A percentile compares a stretch with the other conserved stretches of the same genome.
Evolutionary conservation across 2,329 filamentous ascomycete genomes (phyloP).

Genomic region (Pseudogymnoascus sp.): DNA sequence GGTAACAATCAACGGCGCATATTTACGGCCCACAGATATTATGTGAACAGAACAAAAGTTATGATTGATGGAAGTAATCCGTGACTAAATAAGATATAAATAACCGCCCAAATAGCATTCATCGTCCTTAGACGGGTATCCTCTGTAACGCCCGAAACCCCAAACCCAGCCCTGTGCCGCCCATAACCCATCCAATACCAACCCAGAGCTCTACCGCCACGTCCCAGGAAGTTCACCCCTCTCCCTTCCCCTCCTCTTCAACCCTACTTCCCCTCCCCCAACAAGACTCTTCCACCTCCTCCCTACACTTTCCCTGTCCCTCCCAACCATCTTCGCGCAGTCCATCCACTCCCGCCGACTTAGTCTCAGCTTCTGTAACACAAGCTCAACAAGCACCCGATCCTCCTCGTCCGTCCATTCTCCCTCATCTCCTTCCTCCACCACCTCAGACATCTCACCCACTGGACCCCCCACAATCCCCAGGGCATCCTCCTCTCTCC

Average conservation of each 20-base stretch:
- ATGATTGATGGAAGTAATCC: slow-evolving; percentile 3
- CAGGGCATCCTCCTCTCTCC: background rate
- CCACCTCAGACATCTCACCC: slow-evolving; percentile 24
- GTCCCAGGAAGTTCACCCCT: slow-evolving; percentile 45
- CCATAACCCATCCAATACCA: background rate
- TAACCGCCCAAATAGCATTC: slow-evolving; percentile 3
- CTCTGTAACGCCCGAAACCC: background rate
- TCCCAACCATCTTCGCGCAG: slow-evolving; percentile 55
- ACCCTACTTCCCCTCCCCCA: slow-evolving; percentile 48
- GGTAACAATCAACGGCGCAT: background rate
- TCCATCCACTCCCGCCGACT: slow-evolving; percentile 60
- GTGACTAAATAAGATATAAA: background rate
- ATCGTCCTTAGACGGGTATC: slow-evolving; percentile 5
- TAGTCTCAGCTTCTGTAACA: slow-evolving; percentile 58
- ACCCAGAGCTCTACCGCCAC: slow-evolving; percentile 37
- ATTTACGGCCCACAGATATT: background rate
- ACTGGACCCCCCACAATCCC: slow-evolving; percentile 34
- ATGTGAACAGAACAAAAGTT: background rate
- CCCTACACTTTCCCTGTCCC: slow-evolving; percentile 48
- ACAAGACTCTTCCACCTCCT: slow-evolving; percentile 57
- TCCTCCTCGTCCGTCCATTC: slow-evolving; percentile 58
- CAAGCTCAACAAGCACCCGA: slow-evolving; percentile 56
- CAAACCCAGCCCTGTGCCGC: background rate
- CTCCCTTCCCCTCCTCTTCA: slow-evolving; percentile 40
- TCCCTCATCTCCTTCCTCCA: slow-evolving; percentile 33